phyloP scores from a whole-genome alignment of 129 eudicot genomes.

The Lactuca sativa region DNA sequence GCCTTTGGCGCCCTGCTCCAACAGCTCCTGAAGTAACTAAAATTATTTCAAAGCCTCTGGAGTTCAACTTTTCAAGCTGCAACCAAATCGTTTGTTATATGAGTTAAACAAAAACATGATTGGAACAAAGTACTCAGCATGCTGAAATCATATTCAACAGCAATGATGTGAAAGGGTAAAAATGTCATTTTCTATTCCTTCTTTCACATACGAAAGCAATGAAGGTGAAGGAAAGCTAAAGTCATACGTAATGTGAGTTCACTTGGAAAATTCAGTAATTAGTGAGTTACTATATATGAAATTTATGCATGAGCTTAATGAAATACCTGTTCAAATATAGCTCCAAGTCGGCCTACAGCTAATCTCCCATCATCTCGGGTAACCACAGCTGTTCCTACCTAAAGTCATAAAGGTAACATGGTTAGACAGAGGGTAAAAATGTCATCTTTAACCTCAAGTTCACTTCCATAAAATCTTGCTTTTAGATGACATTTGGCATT shows the following conservation, averaged over 20 bases:
- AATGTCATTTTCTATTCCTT: not conserved
- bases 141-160: not conserved
- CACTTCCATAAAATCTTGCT: constrained; percentile 11
- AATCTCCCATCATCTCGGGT: constrained; percentile 86
- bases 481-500: not conserved
- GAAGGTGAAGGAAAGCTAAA: constrained; percentile 11
- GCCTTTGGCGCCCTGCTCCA: constrained; percentile 96
- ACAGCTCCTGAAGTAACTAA: constrained; percentile 97
- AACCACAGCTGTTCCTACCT: constrained; percentile 98
- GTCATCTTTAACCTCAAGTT: not conserved
- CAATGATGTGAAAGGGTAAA: not conserved
- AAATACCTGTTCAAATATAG: constrained; percentile 82
- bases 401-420: not conserved
- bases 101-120: not conserved
- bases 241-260: constrained; percentile 3
- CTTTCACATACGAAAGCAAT: not conserved
- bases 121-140: no score
- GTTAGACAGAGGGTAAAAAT: not conserved
- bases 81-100: constrained; percentile 22
- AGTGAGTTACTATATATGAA: constrained; percentile 15
- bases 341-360: constrained; percentile 91
- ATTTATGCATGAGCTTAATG: constrained; percentile 9
- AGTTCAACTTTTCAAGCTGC: constrained; percentile 75
- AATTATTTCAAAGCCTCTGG: constrained; percentile 74
- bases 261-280: constrained; percentile 13